phyloP scores from a whole-genome alignment of 163 green algal species.

The Chlamydomonas reinhardtii region DNA sequence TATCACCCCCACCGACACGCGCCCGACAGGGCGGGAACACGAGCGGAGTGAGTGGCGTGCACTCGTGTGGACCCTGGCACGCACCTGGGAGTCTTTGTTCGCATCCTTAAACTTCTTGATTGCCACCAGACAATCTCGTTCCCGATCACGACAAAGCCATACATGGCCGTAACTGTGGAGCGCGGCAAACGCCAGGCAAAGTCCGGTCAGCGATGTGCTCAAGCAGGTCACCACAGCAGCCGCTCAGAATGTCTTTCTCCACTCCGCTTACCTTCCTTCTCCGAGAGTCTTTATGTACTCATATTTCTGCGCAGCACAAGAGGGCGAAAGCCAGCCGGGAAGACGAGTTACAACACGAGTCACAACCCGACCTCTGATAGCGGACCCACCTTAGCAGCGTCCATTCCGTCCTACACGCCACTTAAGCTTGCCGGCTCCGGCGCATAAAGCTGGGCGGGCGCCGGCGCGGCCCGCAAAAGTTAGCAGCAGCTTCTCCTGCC shows the following conservation, averaged over 20 bases:
- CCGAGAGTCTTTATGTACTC: slow-evolving; percentile 53
- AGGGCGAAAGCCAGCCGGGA: too few relatives aligned
- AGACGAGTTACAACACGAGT: too few relatives aligned
- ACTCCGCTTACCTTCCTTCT: slow-evolving; percentile 30
- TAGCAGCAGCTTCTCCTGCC: too few relatives aligned
- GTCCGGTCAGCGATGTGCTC: not conserved
- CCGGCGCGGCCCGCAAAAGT: too few relatives aligned
- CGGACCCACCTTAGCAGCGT: slow-evolving; percentile 38
- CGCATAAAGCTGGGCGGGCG: too few relatives aligned
- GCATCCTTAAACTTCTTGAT: slow-evolving; percentile 55
- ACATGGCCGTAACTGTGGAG: slow-evolving; percentile 44
- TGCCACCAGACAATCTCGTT: slow-evolving; percentile 39
- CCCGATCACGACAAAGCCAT: slow-evolving; percentile 41
- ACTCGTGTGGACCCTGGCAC: too few relatives aligned
- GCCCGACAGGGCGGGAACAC: too few relatives aligned
- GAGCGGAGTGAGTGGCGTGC: too few relatives aligned
- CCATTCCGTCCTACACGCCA: not conserved
- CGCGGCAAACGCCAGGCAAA: not conserved
- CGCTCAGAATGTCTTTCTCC: not conserved
- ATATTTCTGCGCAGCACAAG: slow-evolving; percentile 34
- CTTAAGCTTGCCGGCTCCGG: too few relatives aligned
- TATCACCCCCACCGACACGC: too few relatives aligned
- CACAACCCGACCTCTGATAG: too few relatives aligned
- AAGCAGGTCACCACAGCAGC: not conserved
- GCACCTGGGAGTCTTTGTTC: slow-evolving; percentile 52